Evolutionary conservation across 2,329 filamentous ascomycete species (phyloP), one percentile per base, ranked within the genome.

Genomic region (Fusarium kyushuense): DNA sequence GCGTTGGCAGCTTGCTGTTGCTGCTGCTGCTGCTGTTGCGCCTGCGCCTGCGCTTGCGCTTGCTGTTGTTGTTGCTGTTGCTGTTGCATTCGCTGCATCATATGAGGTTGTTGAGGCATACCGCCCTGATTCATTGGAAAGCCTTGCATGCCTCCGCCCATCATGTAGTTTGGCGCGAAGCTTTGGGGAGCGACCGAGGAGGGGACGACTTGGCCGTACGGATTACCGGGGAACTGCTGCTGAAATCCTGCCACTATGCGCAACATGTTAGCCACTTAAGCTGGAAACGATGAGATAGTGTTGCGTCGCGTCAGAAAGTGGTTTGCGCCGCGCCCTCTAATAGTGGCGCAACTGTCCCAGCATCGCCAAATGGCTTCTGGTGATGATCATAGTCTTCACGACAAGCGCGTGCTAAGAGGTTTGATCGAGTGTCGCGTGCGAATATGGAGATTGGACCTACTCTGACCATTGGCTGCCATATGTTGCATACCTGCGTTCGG

Each of bases 391-490:
- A 52, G 36, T 38, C 52, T 53, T 45, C 17, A 40, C 32, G n/a
- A 17, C 25, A 23, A 36, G 54, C 58, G 55, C 56, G 55, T 51
- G 27, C 56, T 33, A 49, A 23, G 27, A 40, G 58, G 19, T 25
- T 40, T 36, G 55, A 53, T 54, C n/a, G 54, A 38, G 32, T n/a
- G 46, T 58, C 33, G 58, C 62, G 60, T 42, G 65, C 75, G 65
- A 74, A 66, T 69, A 72, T 68, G 64, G 65, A 71, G 69, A 63
- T 62, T 32, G 30, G 36, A 82, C 86, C 84, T 80, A 88, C 86
- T 87, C 76, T 88, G 86, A 54, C 86, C 85, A 81, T 87, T 88
- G 67, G 83, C 78, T 69, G 81, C 80, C 84, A 88, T 87, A 76
- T 86, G 85, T 67, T 82, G 83, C 85, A 88, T 87, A 75, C 79